Percentiles rank a stretch among this genome's conserved stretches.
phyloP scores from a whole-genome alignment of 2,329 filamentous ascomycete species.

The Fusarium tupiense region DNA sequence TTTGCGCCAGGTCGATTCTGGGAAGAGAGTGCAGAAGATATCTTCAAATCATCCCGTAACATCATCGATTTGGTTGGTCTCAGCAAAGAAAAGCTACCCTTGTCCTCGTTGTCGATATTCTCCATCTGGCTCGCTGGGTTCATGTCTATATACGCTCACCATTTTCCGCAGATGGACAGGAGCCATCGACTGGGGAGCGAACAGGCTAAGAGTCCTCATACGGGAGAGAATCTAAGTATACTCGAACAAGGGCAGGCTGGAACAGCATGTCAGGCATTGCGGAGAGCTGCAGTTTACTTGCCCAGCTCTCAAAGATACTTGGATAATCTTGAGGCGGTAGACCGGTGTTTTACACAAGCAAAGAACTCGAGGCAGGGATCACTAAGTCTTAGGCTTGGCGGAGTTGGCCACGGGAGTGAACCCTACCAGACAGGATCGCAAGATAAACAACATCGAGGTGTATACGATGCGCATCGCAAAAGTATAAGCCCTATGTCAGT shows the following conservation, averaged over 20 bases:
- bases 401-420: constrained; percentile 1
- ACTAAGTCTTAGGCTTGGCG: constrained; percentile 30
- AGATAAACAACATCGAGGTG: neutral
- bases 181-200: constrained; percentile 42
- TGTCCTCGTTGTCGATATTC: constrained; percentile 75
- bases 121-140: constrained; percentile 74
- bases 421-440: neutral
- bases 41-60: constrained; percentile 62
- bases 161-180: constrained; percentile 76
- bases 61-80: constrained; percentile 73
- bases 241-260: constrained; percentile 13
- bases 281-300: constrained; percentile 21
- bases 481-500: constrained; percentile 17
- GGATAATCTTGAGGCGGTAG: constrained; percentile 21
- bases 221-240: neutral
- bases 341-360: constrained; percentile 21
- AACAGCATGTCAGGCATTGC: constrained; percentile 26
- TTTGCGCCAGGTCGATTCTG: neutral
- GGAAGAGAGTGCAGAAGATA: neutral
- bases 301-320: constrained; percentile 31
- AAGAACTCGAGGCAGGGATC: neutral
- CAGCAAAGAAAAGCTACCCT: constrained; percentile 69
- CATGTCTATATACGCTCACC: constrained; percentile 70
- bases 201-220: neutral
- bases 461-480: neutral